Evolutionary conservation across 1,139 yeast species (phyloP), one percentile per base, ranked within the genome.

Genomic region (Nadsonia starkeyi-henricii): DNA sequence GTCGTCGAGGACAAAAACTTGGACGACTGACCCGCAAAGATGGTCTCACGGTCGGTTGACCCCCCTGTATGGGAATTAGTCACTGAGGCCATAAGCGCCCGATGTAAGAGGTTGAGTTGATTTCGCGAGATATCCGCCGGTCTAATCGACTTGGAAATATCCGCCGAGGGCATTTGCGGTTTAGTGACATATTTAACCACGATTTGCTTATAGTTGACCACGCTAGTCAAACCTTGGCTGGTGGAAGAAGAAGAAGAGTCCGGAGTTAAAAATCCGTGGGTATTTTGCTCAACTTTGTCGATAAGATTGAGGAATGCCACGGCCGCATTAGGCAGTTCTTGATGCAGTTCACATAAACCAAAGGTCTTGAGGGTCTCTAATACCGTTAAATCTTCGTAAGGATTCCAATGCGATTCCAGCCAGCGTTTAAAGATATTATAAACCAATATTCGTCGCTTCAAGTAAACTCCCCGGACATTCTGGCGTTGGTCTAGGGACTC

Each of bases 361-460:
- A 33, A 33, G 4, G 39, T 33, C 39, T 33, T 33, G 39, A 33
- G 4, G 5, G 39, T 33, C 12, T 33, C 39, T 15, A 33, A 33
- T 7, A 33, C 17, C 4, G 4, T 8, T 4, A 33, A 13, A 33
- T 33, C 39, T 13, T 33, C 17, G 12, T 13, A 33, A 13, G 46
- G 76, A 55, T 78, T 76, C 96, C 96, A 89, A 61, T 82, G 86
- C 48, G 91, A 81, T 63, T 85, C 94, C 64, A 88, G 66, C 97
- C 97, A 89, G 47, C 79, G 68, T 58, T 78, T 83, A 58, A 86
- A 78, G 63, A 83, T 70, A 56, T 75, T 77, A 54, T 81, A 78
- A 43, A 85, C 78, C 49, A 81, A 66, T 52, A 79, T 75, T 58
- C 94, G 70, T 60, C 94, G 72, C 55, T 74, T 78, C 57, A 79